Evolutionary conservation across 495 filamentous ascomycete genomes (phyloP).

Genomic region (Xylaria intraflava): DNA sequence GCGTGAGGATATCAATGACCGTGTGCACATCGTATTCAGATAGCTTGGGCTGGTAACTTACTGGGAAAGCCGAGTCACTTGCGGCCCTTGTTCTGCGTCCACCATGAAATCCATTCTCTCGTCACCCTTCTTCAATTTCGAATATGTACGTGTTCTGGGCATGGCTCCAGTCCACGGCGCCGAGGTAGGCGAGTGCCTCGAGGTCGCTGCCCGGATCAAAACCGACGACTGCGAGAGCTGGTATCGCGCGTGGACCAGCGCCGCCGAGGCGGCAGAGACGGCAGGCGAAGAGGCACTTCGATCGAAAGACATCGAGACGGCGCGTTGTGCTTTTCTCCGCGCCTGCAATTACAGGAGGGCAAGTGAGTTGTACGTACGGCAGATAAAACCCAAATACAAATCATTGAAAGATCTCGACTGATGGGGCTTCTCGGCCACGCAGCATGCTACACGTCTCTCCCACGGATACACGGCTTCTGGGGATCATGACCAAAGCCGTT

Average conservation of each 20-base stretch:
- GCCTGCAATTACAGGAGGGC: conserved; percentile 28
- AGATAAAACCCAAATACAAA: no score
- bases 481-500: no score
- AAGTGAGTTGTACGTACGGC: not conserved
- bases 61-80: no score
- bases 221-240: conserved; percentile 28
- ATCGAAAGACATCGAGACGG: conserved; percentile 12
- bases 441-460: no score
- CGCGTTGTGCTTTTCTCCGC: conserved; percentile 24
- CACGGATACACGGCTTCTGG: not conserved
- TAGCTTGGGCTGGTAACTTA: no score
- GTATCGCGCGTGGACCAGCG: conserved; percentile 17
- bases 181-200: conserved; percentile 31
- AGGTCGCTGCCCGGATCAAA: conserved; percentile 25
- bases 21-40: no score
- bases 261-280: conserved; percentile 20
- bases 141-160: conserved; percentile 29
- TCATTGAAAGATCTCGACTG: no score
- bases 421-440: no score
- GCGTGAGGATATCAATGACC: no score
- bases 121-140: conserved; percentile 42
- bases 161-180: conserved; percentile 22
- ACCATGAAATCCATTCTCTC: no score
- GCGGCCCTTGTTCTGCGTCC: no score
- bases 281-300: conserved; percentile 46